Conservation (phyloP, 73 alveolate species). For the Breviolum minutum region DNA sequence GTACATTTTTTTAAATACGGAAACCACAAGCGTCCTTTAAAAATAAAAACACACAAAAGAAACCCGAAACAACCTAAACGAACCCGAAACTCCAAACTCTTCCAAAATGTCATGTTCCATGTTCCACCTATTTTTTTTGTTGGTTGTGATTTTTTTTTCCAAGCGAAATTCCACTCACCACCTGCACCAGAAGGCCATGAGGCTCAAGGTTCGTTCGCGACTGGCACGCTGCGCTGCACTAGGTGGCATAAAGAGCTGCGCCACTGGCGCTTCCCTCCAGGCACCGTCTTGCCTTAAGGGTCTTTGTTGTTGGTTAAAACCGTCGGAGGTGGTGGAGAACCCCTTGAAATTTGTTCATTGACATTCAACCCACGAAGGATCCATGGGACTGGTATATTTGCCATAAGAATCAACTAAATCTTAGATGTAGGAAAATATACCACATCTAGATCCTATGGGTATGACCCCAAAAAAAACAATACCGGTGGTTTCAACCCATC, state of each 20-base stretch:
- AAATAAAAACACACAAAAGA: background rate
- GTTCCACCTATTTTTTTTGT: background rate
- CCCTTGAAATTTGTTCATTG: too few species aligned
- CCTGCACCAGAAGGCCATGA: background rate
- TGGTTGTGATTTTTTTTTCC: background rate
- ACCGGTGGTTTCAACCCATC: too few species aligned
- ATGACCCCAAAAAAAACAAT: too few species aligned
- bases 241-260: conserved; percentile 27
- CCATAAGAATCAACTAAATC: too few species aligned
- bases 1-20: too few species aligned
- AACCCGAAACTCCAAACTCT: background rate
- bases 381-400: too few species aligned
- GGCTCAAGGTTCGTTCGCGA: conserved; percentile 34
- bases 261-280: conserved; percentile 57
- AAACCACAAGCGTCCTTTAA: background rate
- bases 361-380: too few species aligned
- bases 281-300: conserved; percentile 38
- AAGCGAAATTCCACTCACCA: background rate
- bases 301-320: background rate
- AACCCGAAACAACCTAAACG: background rate
- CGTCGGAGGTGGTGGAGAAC: background rate
- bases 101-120: background rate
- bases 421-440: too few species aligned
- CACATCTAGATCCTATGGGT: too few species aligned
- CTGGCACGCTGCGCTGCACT: background rate